Evolutionary conservation across 148 eudicot genomes (phyloP).

Genomic region (Polygonum aviculare): DNA sequence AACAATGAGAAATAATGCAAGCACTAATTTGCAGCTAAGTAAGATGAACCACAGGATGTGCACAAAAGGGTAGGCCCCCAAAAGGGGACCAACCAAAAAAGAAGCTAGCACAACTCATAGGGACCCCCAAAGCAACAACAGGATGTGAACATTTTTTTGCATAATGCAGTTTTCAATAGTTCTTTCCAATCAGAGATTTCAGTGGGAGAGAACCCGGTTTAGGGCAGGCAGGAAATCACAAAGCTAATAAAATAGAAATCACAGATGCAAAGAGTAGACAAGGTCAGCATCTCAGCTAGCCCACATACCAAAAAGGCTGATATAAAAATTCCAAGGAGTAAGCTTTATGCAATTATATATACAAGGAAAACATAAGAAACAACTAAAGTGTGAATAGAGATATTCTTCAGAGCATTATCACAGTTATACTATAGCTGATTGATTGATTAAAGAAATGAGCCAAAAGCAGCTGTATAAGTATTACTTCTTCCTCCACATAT

Average conservation of each 20-base stretch:
- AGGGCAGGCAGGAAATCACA: neutral
- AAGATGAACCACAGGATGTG: neutral
- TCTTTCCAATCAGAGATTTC: neutral
- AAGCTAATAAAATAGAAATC: neutral
- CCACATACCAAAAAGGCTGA: neutral
- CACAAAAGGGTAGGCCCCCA: constrained; percentile 7
- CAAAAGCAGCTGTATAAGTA: neutral
- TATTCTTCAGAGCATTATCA: neutral
- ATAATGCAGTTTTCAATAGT: neutral
- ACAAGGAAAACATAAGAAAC: neutral
- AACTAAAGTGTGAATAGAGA: neutral
- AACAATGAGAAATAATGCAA: neutral
- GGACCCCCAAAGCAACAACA: neutral
- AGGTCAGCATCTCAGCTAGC: neutral
- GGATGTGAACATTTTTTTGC: neutral
- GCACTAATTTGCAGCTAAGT: neutral
- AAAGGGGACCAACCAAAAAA: neutral
- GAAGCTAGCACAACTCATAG: neutral
- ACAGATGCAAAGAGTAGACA: neutral
- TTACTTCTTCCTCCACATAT: neutral
- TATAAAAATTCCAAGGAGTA: neutral
- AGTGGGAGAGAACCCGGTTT: neutral
- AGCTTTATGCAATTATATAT: neutral
- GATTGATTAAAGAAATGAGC: neutral
- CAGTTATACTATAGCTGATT: neutral